A percentile compares a stretch with the other conserved stretches of the same genome.
Evolutionary conservation across 148 eudicot species (phyloP).

Genomic region (Arctostaphylos glauca): DNA sequence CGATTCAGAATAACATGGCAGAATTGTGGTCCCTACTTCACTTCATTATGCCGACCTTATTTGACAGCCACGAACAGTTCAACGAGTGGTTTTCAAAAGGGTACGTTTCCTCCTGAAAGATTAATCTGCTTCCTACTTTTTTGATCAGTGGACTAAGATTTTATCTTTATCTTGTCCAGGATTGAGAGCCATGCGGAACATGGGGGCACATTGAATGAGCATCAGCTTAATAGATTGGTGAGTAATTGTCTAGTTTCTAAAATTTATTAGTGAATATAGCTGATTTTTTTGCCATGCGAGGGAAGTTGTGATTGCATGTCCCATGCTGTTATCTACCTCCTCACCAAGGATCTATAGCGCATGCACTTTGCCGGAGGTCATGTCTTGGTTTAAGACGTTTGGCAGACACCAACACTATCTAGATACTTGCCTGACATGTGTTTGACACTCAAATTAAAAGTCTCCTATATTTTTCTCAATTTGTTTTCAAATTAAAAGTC

Average conservation of each 20-base stretch:
- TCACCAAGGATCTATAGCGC: no score
- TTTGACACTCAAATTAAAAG: no score
- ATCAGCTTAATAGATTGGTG: constrained; percentile 96
- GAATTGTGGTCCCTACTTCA: constrained; percentile 97
- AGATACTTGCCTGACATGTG: no score
- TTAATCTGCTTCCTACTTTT: not conserved
- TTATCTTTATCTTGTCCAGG: constrained; percentile 39
- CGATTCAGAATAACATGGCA: constrained; percentile 98
- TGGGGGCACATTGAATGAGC: constrained; percentile 98
- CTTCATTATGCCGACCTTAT: constrained; percentile 97
- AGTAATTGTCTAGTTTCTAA: constrained; percentile 27
- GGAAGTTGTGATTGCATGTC: not conserved
- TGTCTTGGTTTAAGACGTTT: no score
- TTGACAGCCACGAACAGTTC: constrained; percentile 97
- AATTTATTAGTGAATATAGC: constrained; percentile 3
- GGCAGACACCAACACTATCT: no score
- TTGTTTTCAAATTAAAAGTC: no score
- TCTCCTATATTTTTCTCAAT: no score
- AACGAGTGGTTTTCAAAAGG: constrained; percentile 99
- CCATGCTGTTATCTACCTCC: no score
- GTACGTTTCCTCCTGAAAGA: constrained; percentile 38
- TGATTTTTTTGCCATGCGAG: not conserved
- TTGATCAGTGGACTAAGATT: not conserved
- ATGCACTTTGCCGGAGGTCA: no score
- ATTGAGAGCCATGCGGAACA: constrained; percentile 98